Evolutionary conservation across 345 rosid species (phyloP).

Genomic region (Hibiscus syriacus): DNA sequence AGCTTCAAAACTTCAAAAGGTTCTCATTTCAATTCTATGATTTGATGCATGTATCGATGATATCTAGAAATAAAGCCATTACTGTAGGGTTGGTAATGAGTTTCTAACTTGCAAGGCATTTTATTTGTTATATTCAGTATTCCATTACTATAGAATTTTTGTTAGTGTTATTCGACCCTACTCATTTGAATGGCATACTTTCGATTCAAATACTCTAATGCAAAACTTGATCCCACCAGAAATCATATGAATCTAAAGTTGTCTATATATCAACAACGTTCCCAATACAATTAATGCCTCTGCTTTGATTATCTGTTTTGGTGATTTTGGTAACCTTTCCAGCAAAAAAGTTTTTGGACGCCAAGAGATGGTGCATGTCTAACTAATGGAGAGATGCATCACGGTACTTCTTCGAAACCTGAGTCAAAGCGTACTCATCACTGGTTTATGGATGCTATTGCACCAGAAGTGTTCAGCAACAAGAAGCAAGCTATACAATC

Average conservation of each 20-base stretch:
- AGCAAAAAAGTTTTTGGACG: constrained; percentile 36
- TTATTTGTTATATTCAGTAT: neutral
- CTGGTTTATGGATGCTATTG: constrained; percentile 40
- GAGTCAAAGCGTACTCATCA: constrained; percentile 52
- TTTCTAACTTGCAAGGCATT: neutral
- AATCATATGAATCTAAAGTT: neutral
- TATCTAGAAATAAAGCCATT: neutral
- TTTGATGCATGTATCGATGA: neutral
- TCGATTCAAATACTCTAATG: neutral
- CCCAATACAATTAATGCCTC: too few species aligned
- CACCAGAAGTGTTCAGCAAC: constrained; percentile 35
- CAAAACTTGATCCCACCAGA: neutral
- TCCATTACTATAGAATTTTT: neutral
- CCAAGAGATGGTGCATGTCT: constrained; percentile 32
- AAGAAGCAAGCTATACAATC: constrained; percentile 51
- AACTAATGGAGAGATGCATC: constrained; percentile 36
- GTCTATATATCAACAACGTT: neutral
- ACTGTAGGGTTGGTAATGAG: neutral
- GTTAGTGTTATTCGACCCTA: neutral
- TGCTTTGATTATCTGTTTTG: neutral
- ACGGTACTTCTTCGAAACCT: constrained; percentile 32
- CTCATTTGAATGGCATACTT: neutral
- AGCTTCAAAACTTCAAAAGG: neutral
- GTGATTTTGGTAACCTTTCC: constrained; percentile 37
- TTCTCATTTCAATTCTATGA: neutral